A percentile compares a stretch with the other conserved stretches of the same genome.
Conservation (phyloP, 1,284 basidiomycete species). For the Bondarzewia mesenterica region DNA sequence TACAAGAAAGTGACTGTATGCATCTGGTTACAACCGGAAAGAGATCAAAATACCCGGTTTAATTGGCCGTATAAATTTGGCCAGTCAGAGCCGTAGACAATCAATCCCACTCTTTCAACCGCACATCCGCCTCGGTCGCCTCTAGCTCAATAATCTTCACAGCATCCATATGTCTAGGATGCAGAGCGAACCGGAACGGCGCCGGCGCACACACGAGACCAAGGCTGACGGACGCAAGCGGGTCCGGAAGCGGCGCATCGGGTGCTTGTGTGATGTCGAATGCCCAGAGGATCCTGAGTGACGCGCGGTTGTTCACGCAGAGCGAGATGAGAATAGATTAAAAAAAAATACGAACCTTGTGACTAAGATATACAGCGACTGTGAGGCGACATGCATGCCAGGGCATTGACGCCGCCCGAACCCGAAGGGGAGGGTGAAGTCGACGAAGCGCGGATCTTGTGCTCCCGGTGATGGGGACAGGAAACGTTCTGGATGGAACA, state of each 20-base stretch:
- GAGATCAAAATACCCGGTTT: too few relatives aligned
- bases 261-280: constrained; percentile 9
- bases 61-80: background rate
- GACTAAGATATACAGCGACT: constrained; percentile 14
- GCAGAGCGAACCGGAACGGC: constrained; percentile 7
- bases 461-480: constrained; percentile 3
- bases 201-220: constrained; percentile 7
- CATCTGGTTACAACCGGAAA: too few relatives aligned
- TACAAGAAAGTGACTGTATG: too few relatives aligned
- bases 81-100: background rate
- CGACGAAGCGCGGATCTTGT: constrained; percentile 8
- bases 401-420: constrained; percentile 17
- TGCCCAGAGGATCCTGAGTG: constrained; percentile 11
- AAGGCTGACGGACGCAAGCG: background rate
- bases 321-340: background rate
- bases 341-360: constrained; percentile 8
- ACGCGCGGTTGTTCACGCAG: background rate
- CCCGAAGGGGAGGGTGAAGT: constrained; percentile 13
- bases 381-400: constrained; percentile 16
- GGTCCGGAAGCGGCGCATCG: constrained; percentile 2
- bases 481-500: constrained; percentile 16
- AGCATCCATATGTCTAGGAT: constrained; percentile 3
- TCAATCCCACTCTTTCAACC: constrained; percentile 13
- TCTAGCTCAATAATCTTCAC: constrained; percentile 11
- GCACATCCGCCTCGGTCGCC: constrained; percentile 11